Evolutionary conservation across 139 green algal genomes (phyloP).

Genomic region (Chlamydomonas sphaeroides): DNA sequence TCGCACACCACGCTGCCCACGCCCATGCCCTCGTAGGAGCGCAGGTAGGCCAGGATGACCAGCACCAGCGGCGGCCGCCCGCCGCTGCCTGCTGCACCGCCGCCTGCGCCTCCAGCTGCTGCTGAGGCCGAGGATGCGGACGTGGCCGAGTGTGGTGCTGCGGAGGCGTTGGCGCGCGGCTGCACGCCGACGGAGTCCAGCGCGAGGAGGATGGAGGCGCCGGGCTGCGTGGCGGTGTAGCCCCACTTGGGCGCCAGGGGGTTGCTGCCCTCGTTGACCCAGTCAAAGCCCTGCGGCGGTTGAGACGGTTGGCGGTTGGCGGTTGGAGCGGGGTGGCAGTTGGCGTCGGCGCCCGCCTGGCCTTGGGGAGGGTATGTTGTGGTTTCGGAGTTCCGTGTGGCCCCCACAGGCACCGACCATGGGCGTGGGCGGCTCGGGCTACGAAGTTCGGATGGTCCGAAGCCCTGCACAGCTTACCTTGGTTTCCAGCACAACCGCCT

Average conservation of each 20-base stretch:
- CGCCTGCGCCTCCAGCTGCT: background rate
- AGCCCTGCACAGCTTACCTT: too few species aligned
- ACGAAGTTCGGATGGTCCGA: too few species aligned
- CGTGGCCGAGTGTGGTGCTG: background rate
- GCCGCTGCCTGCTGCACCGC: background rate
- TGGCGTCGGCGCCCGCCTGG: too few species aligned
- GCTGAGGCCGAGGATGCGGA: background rate
- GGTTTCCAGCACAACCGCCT: background rate
- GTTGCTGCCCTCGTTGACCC: slow-evolving; percentile 21
- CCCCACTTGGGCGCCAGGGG: slow-evolving; percentile 21
- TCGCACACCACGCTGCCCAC: background rate
- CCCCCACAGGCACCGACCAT: too few species aligned
- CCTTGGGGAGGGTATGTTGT: too few species aligned
- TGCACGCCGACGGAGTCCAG: too few species aligned
- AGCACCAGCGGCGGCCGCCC: background rate
- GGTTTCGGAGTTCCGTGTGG: too few species aligned
- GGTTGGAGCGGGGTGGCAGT: too few species aligned
- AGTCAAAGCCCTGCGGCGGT: slow-evolving; percentile 29
- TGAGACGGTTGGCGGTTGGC: too few species aligned
- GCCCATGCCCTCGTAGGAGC: slow-evolving; percentile 28
- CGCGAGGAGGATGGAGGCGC: background rate
- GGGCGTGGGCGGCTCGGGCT: too few species aligned
- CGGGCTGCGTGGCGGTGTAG: background rate
- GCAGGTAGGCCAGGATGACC: slow-evolving; percentile 15
- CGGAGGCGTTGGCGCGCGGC: background rate